Evolutionary conservation across 1,284 basidiomycete genomes (phyloP), one percentile per base, ranked within the genome.

Genomic region (Athelia sp.): DNA sequence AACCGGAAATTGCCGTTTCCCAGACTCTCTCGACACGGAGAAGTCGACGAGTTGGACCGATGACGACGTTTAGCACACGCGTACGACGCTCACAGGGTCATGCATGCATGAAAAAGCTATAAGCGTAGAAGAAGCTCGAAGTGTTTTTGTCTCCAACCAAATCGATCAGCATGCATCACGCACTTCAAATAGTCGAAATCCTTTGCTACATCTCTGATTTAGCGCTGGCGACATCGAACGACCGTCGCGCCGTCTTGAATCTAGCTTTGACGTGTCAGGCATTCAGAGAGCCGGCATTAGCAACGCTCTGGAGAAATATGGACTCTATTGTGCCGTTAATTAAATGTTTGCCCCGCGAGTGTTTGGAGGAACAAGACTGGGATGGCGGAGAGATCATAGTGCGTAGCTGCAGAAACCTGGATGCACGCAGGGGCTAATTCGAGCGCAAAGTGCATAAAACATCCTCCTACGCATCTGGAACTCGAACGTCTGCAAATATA

Each of bases 351-450:
- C 61, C 52, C 29, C 54, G 61, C 40, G 65, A 68, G 1, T 49
- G 61, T 45, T 63, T 66, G 14, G 65, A 56, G 40, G 64, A 52
- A 19, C 63, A 63, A 32, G 49, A 56, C 8, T 17, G 14, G 32
- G 32, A 40, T 40, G 36, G 19, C 8, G n/a, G 15, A n/a, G 36
- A 21, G 19, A 40, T n/a, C n/a, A n/a, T n/a, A n/a, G 36, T 40
- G n/a, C 19, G 36, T n/a, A 40, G n/a, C 9, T 17, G 15, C n/a
- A 6, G 19, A 40, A 40, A 6, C n/a, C 9, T 40, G 36, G n/a
- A 29, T 13, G 13, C 26, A 4, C 26, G 26, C 26, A 6, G 26
- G 13, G n/a, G n/a, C n/a, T n/a, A n/a, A n/a, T n/a, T n/a, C 26
- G 26, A 29, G 26, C n/a, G 26, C 26, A 29, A 29, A 29, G 26